phyloP scores from a whole-genome alignment of 2,329 filamentous ascomycete genomes.

The Alternaria gaisen region DNA sequence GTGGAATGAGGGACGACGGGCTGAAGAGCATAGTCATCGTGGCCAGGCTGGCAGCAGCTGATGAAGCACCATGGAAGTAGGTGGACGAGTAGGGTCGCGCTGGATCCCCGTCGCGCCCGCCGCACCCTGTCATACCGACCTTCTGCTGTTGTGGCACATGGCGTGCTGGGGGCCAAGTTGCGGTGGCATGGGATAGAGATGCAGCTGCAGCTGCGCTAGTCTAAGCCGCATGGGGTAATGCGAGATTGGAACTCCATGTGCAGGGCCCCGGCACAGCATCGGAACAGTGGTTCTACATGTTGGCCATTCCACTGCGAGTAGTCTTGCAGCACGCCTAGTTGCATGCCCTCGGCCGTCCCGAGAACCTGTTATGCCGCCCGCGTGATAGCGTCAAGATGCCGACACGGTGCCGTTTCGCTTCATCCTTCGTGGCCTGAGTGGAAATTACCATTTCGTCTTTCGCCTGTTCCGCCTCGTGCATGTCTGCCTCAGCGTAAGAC shows the following conservation, averaged over 20 bases:
- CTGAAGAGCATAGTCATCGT: slow-evolving; percentile 20
- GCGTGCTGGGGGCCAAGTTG: slow-evolving; percentile 32
- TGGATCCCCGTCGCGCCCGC: slow-evolving; percentile 26
- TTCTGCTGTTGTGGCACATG: slow-evolving; percentile 31
- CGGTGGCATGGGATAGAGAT: slow-evolving; percentile 28
- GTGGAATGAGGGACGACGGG: slow-evolving; percentile 19
- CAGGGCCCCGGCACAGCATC: slow-evolving; percentile 17
- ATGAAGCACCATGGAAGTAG: slow-evolving; percentile 26
- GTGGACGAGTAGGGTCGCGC: slow-evolving; percentile 22
- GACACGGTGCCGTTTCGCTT: slow-evolving; percentile 6
- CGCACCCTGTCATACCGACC: slow-evolving; percentile 31
- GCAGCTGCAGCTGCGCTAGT: slow-evolving; percentile 8
- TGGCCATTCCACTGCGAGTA: slow-evolving; percentile 9
- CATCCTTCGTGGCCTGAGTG: slow-evolving; percentile 8
- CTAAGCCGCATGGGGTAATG: slow-evolving; percentile 31
- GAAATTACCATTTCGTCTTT: slow-evolving; percentile 24
- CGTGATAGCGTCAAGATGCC: slow-evolving; percentile 2
- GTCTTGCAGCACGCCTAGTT: not conserved
- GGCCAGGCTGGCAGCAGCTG: slow-evolving; percentile 24
- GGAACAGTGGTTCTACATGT: slow-evolving; percentile 14
- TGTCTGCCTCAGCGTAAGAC: slow-evolving; percentile 14
- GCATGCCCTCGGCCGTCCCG: slow-evolving; percentile 23
- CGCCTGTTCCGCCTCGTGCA: slow-evolving; percentile 10
- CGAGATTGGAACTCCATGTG: slow-evolving; percentile 27
- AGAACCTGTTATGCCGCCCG: slow-evolving; percentile 15